Base-by-base conservation (phyloP, 768 basidiomycete species). In the Daedaleopsis nitida region DNA sequence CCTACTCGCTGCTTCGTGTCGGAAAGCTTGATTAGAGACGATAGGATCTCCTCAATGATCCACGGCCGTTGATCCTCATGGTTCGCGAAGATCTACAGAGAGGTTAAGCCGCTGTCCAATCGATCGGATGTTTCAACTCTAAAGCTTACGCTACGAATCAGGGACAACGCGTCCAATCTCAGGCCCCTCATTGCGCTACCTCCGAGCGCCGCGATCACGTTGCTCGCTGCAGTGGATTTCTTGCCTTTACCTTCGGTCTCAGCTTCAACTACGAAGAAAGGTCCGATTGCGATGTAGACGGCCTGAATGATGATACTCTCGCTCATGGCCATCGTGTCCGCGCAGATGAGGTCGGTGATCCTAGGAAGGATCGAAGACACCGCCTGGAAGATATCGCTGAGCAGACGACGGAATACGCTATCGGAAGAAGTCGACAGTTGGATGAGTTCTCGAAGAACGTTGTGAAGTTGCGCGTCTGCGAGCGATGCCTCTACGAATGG, bases 31-130 rank as follows among this genome's bases (percentile, higher is more conserved):
- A 91, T 95, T 56, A 98, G 77, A 0, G 94, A 96, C 10, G 86
- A 84, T 27, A 99, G 70, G 37, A 98, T 96, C 74, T 98, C 97
- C 71, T 98, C 96, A n/a, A 98, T 89, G 64, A 98, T 96, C 95
- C 95, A 97, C 0, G 89, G 86, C 10, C 97, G 79, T 73, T 99
- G 97, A 45, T 89, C 89, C 65, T 92, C 87, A 69, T 98, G 88
- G 64, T 89, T 91, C 13, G 92, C 92, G 67, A 97, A 98, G 35
- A 96, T 88, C 96, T 97, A 12, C 5, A 6, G 68, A 0, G 55
- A 43, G 56, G 42, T 48, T 10, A 32, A 9, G 19, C 7, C 17
- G 17, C 42, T 24, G 2, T 24, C 21, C 47, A 49, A 24, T 14
- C 21, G 21, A 19, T 24, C 47, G 6, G 27, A 17, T 3, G 34